Conservation (phyloP, 768 basidiomycete species). For the Pulveroboletus sp. region DNA sequence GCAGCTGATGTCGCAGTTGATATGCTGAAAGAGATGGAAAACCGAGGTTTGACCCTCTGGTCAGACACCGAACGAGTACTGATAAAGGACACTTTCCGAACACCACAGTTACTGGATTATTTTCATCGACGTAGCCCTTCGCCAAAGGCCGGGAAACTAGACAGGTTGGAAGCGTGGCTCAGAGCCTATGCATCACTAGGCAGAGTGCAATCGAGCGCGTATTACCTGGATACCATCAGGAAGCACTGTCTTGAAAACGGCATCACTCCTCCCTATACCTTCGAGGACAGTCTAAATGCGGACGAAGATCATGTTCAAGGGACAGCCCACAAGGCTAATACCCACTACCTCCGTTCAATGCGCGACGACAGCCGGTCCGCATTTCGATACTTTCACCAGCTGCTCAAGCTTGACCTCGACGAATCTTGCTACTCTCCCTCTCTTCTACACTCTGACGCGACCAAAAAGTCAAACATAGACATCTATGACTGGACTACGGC, state of each 20-base stretch:
- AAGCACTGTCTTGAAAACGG: slow-evolving; percentile 18
- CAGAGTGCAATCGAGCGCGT: slow-evolving; percentile 38
- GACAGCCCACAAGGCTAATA: slow-evolving; percentile 38
- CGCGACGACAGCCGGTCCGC: slow-evolving; percentile 42
- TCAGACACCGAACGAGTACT: slow-evolving; percentile 43
- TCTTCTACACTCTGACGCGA: not conserved
- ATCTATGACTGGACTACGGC: slow-evolving; percentile 48
- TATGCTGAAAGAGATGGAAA: slow-evolving; percentile 47
- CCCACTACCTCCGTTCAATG: slow-evolving; percentile 41
- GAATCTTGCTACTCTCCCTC: slow-evolving; percentile 7
- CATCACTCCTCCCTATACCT: slow-evolving; percentile 21
- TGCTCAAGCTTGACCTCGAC: slow-evolving; percentile 30
- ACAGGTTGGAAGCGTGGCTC: slow-evolving; percentile 17
- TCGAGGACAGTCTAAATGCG: not conserved
- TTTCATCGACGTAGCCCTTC: slow-evolving; percentile 29
- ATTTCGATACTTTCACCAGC: slow-evolving; percentile 43
- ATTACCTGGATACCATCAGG: slow-evolving; percentile 42
- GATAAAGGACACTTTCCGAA: slow-evolving; percentile 50
- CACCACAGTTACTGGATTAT: slow-evolving; percentile 46
- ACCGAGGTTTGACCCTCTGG: slow-evolving; percentile 39
- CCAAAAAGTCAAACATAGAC: slow-evolving; percentile 33
- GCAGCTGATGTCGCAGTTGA: slow-evolving; percentile 39
- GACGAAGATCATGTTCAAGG: slow-evolving; percentile 10
- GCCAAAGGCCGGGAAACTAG: not conserved
- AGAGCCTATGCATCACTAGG: slow-evolving; percentile 19